phyloP scores from a whole-genome alignment of 352 stramenopile species.

The Phytopythium cucurbitacearum region DNA sequence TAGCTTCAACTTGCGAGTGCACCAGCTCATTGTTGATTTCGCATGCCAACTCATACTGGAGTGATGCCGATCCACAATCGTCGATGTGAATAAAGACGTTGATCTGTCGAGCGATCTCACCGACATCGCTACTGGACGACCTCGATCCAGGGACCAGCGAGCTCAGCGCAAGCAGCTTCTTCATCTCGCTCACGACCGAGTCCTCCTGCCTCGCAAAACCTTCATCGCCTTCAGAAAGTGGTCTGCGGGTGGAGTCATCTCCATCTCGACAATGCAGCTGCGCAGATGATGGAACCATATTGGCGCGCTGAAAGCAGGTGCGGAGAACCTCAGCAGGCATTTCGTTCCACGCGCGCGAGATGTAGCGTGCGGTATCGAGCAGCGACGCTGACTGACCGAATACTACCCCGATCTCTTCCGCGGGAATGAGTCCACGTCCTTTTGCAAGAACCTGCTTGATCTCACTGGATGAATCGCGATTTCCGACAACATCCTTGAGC shows the following conservation, averaged over 20 bases:
- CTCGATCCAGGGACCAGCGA: neutral
- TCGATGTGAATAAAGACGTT: neutral
- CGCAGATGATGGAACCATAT: conserved; percentile 15
- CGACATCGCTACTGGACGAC: neutral
- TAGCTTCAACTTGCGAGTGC: too few relatives aligned
- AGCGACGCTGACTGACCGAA: conserved; percentile 18
- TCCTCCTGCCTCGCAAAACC: conserved; percentile 2
- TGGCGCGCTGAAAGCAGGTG: conserved; percentile 16
- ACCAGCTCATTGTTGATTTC: neutral
- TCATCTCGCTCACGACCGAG: conserved; percentile 13
- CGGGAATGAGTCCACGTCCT: neutral
- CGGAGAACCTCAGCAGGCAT: conserved; percentile 10
- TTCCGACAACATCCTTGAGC: conserved; percentile 14
- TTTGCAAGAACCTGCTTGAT: conserved; percentile 13
- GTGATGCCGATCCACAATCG: neutral
- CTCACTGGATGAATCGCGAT: conserved; percentile 14
- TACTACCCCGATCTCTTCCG: conserved; percentile 8
- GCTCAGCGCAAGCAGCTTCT: conserved; percentile 14
- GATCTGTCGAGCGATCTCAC: neutral
- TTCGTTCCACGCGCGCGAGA: conserved; percentile 16
- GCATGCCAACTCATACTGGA: neutral
- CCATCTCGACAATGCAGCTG: conserved; percentile 5
- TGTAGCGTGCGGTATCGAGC: conserved; percentile 17
- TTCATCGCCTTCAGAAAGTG: conserved; percentile 2
- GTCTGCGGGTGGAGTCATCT: neutral